phyloP scores from a whole-genome alignment of 179 eudicot genomes.

The Gypsophila paniculata region DNA sequence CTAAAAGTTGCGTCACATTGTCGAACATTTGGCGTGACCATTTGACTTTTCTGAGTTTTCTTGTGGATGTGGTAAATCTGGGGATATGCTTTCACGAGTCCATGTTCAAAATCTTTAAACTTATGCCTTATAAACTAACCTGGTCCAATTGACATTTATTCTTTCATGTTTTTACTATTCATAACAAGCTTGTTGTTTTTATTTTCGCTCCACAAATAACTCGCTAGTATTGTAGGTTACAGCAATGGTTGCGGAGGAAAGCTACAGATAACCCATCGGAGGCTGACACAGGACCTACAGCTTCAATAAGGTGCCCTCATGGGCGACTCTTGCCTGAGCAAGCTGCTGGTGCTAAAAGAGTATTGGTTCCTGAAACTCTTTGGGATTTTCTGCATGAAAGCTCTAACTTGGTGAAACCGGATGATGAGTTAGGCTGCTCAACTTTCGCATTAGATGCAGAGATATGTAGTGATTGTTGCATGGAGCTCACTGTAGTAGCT shows the following conservation, averaged over 20 bases:
- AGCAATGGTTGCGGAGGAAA: constrained; percentile 88
- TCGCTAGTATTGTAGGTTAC: constrained; percentile 53
- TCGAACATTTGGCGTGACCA: neutral
- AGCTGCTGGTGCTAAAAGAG: constrained; percentile 80
- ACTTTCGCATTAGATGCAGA: constrained; percentile 62
- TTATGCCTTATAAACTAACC: neutral
- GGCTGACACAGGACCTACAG: constrained; percentile 94
- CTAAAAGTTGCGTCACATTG: neutral
- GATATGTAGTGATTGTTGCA: constrained; percentile 58
- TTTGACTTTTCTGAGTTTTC: neutral
- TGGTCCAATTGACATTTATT: neutral
- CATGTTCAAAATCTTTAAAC: neutral
- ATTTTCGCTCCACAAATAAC: neutral
- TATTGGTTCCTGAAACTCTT: constrained; percentile 76
- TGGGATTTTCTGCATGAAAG: constrained; percentile 74
- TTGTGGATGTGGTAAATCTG: neutral
- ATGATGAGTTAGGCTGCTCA: constrained; percentile 68
- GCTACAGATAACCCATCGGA: constrained; percentile 67
- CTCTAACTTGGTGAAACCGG: constrained; percentile 70
- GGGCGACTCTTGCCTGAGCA: constrained; percentile 88
- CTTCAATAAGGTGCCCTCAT: constrained; percentile 84
- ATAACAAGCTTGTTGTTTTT: constrained; percentile 6
- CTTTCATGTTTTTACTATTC: neutral
- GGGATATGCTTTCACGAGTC: neutral
- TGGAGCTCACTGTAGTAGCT: constrained; percentile 68